Evolutionary conservation across 176 grass and related monocot genomes (phyloP), one percentile per base, ranked within the genome.

Genomic region (Avena eriantha): DNA sequence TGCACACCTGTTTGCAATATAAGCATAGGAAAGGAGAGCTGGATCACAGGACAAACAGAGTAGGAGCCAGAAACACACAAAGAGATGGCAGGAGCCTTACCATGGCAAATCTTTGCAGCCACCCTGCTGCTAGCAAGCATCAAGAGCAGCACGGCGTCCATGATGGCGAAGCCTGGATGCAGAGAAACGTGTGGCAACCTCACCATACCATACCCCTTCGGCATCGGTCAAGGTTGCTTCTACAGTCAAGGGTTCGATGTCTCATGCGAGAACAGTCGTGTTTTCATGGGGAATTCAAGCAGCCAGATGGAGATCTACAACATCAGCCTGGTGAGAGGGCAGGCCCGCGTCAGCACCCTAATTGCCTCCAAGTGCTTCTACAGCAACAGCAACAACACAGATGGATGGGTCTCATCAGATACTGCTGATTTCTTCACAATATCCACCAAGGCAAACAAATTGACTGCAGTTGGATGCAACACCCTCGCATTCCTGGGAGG

Each of bases 201-300:
- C 47, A 81, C 47, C 34, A 85, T 81, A 22, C 67, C 82, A 4
- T 89, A 85, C 23, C 87, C 87, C 77, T 89, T 89, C 6, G 82
- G 87, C 69, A 81, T 89, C 68, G 77, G 88, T 58, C 12, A 39
- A 7, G 88, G 58, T 24, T 89, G 88, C 70, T 90, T 77, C 41
- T 10, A 0, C 63, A 66, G 26, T 19, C 10, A 13, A 51, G 88
- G 83, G 10, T 90, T 86, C 0, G 83, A 86, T 3, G 60, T 86
- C 69, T 90, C 88, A 36, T 89, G 88, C 6, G 83, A 89, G 77
- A 41, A n/a, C 46, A 66, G 76, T 26, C 83, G 1, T 16, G 24
- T 29, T 56, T 89, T 68, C 83, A 78, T 78, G 63, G 50, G 22
- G 24, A 55, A 84, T 0, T 80, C 75, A 5, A 79, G 65, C 66